phyloP scores from a whole-genome alignment of 2,329 filamentous ascomycete genomes.

The Pseudohalonectria lignicola region DNA sequence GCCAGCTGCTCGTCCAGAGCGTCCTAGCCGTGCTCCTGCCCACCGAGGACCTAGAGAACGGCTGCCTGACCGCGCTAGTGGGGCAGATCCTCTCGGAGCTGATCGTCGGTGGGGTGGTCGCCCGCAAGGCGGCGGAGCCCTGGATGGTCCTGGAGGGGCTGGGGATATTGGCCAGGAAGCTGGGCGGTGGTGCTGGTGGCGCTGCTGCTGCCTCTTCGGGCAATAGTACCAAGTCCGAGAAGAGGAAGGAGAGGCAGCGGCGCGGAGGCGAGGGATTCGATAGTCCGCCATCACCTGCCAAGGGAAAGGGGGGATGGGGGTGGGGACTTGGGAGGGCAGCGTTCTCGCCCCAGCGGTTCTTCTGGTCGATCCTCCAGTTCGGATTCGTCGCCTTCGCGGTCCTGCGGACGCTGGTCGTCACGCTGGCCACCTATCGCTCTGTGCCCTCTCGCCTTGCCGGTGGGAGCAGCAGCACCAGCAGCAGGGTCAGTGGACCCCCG shows the following conservation, averaged over 20 bases:
- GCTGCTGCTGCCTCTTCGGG: no score
- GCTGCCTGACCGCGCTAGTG: slow-evolving; percentile 72
- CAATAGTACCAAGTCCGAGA: no score
- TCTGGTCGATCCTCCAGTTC: slow-evolving; percentile 47
- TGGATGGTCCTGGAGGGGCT: slow-evolving; percentile 84
- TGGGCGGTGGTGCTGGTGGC: no score
- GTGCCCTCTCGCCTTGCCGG: slow-evolving; percentile 40
- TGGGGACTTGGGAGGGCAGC: no score
- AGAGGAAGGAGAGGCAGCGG: no score
- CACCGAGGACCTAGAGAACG: slow-evolving; percentile 84
- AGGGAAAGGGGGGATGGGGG: no score
- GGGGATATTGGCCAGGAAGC: slow-evolving; percentile 55
- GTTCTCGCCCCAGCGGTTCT: slow-evolving; percentile 35
- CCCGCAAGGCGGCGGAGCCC: slow-evolving; percentile 71
- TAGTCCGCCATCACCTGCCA: no score
- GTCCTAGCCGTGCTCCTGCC: slow-evolving; percentile 76
- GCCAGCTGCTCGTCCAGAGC: slow-evolving; percentile 77
- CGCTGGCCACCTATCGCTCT: slow-evolving; percentile 56
- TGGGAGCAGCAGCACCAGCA: no score
- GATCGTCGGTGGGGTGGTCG: slow-evolving; percentile 72
- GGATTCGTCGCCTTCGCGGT: slow-evolving; percentile 44
- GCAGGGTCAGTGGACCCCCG: no score
- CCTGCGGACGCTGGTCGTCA: slow-evolving; percentile 54
- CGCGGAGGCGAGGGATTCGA: no score
- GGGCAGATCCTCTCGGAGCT: slow-evolving; percentile 83